phyloP scores from a whole-genome alignment of 805 yeast species.

The Cyberlindnera veronae region DNA sequence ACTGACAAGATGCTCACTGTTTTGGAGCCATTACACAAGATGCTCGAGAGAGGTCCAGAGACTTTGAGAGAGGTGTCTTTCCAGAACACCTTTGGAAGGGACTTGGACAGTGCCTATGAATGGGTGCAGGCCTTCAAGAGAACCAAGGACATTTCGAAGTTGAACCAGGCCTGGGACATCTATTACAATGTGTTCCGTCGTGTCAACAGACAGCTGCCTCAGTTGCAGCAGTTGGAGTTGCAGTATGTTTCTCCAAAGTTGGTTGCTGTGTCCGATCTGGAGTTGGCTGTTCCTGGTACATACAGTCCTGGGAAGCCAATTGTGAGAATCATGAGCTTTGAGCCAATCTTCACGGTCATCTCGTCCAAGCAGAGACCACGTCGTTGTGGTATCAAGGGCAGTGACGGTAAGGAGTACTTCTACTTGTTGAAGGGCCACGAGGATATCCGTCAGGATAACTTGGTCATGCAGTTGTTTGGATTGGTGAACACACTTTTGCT shows the following conservation, averaged over 20 bases:
- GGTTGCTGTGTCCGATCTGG: slow-evolving; percentile 71
- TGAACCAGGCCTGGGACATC: slow-evolving; percentile 97
- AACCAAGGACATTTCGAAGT: slow-evolving; percentile 79
- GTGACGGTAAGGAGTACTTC: slow-evolving; percentile 88
- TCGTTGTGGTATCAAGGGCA: slow-evolving; percentile 71
- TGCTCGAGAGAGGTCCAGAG: slow-evolving; percentile 84
- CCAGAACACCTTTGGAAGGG: slow-evolving; percentile 91
- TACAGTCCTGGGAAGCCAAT: slow-evolving; percentile 82
- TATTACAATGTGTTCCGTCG: slow-evolving; percentile 91
- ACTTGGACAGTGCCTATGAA: slow-evolving; percentile 85
- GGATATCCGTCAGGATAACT: slow-evolving; percentile 94
- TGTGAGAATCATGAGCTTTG: slow-evolving; percentile 68
- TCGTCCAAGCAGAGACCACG: slow-evolving; percentile 97
- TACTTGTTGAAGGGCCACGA: slow-evolving; percentile 91
- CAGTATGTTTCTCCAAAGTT: slow-evolving; percentile 93
- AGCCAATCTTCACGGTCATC: slow-evolving; percentile 80
- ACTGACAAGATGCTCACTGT: slow-evolving; percentile 93
- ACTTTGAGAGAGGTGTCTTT: slow-evolving; percentile 91
- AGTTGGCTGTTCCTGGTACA: slow-evolving; percentile 92
- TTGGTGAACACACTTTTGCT: slow-evolving; percentile 85
- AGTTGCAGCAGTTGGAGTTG: slow-evolving; percentile 77
- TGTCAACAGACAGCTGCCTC: slow-evolving; percentile 85
- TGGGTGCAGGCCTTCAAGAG: slow-evolving; percentile 87
- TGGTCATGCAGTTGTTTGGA: slow-evolving; percentile 97
- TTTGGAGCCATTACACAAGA: slow-evolving; percentile 81